phyloP scores from a whole-genome alignment of 2,329 filamentous ascomycete species.

The Sphaceloma murrayae region DNA sequence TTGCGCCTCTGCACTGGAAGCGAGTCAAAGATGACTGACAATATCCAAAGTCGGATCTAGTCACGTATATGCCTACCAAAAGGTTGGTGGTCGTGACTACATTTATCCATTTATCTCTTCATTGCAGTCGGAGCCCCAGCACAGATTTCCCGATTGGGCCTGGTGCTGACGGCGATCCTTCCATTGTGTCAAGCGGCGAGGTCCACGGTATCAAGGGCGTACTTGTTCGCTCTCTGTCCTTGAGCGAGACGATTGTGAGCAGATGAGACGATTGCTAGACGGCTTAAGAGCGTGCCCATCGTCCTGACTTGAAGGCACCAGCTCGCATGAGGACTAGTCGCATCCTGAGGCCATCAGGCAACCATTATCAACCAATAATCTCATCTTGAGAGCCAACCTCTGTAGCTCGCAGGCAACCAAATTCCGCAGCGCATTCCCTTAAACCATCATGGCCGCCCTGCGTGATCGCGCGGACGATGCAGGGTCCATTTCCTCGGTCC shows the following conservation, averaged over 20 bases:
- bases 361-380: background rate
- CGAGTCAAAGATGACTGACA: too few relatives aligned
- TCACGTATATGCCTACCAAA: too few relatives aligned
- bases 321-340: background rate
- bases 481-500: constrained; percentile 14
- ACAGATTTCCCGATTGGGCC: constrained; percentile 4
- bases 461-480: constrained; percentile 10
- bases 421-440: background rate
- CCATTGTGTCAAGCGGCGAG: background rate
- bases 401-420: constrained; percentile 6
- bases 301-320: background rate
- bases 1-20: too few relatives aligned
- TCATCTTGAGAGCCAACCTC: background rate
- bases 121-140: constrained; percentile 8
- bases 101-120: too few relatives aligned
- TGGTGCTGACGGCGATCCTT: constrained; percentile 10
- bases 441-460: constrained; percentile 11
- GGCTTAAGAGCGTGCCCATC: background rate
- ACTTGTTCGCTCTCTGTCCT: background rate
- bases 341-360: constrained; percentile 10
- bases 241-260: too few relatives aligned
- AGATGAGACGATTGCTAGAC: too few relatives aligned
- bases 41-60: too few relatives aligned
- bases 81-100: too few relatives aligned
- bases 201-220: background rate